These are phyloP conservation scores for Cystofilobasidium macerans DNA, from an alignment of 768 basidiomycete genomes.

Conservation along the genomic window DNA sequence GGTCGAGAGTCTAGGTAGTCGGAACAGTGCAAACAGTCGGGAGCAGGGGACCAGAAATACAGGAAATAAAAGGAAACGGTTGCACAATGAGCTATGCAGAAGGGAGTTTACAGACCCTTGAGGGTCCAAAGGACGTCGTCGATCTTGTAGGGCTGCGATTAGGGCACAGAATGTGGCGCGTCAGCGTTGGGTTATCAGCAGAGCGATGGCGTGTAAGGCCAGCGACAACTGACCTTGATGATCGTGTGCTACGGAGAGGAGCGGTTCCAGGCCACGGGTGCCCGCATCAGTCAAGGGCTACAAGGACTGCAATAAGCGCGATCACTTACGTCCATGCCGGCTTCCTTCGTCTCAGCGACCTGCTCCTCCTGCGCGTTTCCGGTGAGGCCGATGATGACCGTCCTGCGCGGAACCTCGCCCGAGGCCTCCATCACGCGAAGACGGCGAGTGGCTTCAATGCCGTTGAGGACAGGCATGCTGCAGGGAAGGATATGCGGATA, in stretches of 20 bases:
- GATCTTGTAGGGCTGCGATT: slow-evolving; percentile 13
- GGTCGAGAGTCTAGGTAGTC: no score
- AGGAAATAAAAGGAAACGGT: neutral
- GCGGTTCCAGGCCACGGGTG: neutral
- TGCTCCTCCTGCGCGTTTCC: neutral
- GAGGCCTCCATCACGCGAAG: slow-evolving; percentile 27
- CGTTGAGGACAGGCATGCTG: slow-evolving; percentile 28
- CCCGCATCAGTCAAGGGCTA: neutral
- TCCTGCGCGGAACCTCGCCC: neutral
- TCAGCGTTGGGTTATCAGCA: no score
- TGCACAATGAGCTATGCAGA: no score
- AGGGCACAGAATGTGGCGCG: neutral
- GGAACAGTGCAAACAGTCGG: no score
- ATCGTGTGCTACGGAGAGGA: neutral
- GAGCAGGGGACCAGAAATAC: no score
- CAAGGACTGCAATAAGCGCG: neutral
- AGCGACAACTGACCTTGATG: neutral
- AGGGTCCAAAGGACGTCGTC: slow-evolving; percentile 10
- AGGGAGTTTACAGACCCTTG: neutral
- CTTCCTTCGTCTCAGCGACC: slow-evolving; percentile 3
- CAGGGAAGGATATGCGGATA: neutral
- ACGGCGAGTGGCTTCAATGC: slow-evolving; percentile 26
- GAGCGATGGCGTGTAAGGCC: no score
- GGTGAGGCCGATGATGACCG: slow-evolving; percentile 24
- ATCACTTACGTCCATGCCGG: slow-evolving; percentile 7